Base-by-base conservation (phyloP, 371 early-diverging fungal species). In the Sporodiniella umbellata region DNA sequence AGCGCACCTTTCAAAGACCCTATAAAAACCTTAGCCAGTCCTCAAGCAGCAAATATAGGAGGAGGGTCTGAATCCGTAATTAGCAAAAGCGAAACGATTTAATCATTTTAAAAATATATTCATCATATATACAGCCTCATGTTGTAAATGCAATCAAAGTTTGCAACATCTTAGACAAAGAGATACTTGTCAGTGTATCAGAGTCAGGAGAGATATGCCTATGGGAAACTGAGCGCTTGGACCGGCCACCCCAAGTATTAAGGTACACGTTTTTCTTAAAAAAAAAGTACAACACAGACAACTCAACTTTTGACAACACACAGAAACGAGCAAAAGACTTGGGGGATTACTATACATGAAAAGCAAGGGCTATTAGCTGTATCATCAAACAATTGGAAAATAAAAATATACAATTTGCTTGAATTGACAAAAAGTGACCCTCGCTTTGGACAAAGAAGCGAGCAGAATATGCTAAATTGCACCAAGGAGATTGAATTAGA, bases 261-360 rank as follows among this genome's bases (percentile, higher is more conserved):
- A 62, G 49, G 68, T 73, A 59, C n/a, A 14, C 18, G 21, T n/a
- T n/a, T n/a, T n/a, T n/a, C n/a, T n/a, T n/a, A n/a, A n/a, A n/a
- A n/a, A n/a, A n/a, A n/a, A n/a, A n/a, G n/a, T n/a, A n/a, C n/a
- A n/a, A n/a, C n/a, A n/a, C n/a, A n/a, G n/a, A n/a, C n/a, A n/a
- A n/a, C n/a, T n/a, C n/a, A n/a, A n/a, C n/a, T n/a, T n/a, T n/a
- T n/a, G 5, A 25, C 17, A 38, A n/a, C 8, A 45, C 33, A 26
- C 35, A 68, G 62, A 17, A 62, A 68, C 46, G 57, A 64, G 7
- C 64, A 52, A 0, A 70, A 83, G 0, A 79, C 84, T 0, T 87
- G 88, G 86, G 84, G 85, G 4, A 64, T 86, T 28, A 83, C 86
- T 4, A 58, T 80, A 15, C 78, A 84, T 56, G 66, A 68, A 11